Conservation (phyloP, 2,329 filamentous ascomycete genomes). For the Colletotrichum incanum region DNA sequence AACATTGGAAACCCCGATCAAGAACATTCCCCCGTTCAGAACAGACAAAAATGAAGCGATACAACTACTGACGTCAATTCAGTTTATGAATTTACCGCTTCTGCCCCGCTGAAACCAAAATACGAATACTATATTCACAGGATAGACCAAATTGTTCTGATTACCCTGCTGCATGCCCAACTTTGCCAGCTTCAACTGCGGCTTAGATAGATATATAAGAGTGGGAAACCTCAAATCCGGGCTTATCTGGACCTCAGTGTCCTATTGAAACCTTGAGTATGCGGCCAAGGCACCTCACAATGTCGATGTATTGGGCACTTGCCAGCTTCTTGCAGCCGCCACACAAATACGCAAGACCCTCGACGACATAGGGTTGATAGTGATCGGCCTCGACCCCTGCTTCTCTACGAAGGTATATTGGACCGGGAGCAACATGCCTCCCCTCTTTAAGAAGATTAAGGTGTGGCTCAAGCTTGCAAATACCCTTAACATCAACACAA, state of each 20-base stretch:
- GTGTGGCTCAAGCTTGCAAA: constrained; percentile 79
- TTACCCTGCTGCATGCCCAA: too few relatives aligned
- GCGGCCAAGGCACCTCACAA: constrained; percentile 64
- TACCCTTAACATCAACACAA: constrained; percentile 77
- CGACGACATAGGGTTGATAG: constrained; percentile 65
- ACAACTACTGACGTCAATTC: too few relatives aligned
- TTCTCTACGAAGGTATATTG: constrained; percentile 81
- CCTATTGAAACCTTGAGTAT: constrained; percentile 81
- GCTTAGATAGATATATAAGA: too few relatives aligned
- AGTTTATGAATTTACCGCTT: too few relatives aligned
- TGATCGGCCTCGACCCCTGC: constrained; percentile 82
- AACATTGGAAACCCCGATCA: too few relatives aligned
- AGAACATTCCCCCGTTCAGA: too few relatives aligned
- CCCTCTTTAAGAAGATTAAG: constrained; percentile 73
- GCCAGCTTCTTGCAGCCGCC: constrained; percentile 72
- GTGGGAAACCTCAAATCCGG: too few relatives aligned
- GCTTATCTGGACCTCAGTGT: constrained; percentile 60
- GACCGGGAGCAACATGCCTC: constrained; percentile 70
- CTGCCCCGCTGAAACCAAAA: too few relatives aligned
- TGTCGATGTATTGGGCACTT: constrained; percentile 47
- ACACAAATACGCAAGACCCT: constrained; percentile 70
- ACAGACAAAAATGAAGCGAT: too few relatives aligned
- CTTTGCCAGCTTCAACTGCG: too few relatives aligned
- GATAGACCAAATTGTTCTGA: too few relatives aligned
- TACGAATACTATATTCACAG: too few relatives aligned